Evolutionary conservation across 2,329 filamentous ascomycete genomes (phyloP), one percentile per base, ranked within the genome.

Genomic region (Albophoma yamanashiensis): DNA sequence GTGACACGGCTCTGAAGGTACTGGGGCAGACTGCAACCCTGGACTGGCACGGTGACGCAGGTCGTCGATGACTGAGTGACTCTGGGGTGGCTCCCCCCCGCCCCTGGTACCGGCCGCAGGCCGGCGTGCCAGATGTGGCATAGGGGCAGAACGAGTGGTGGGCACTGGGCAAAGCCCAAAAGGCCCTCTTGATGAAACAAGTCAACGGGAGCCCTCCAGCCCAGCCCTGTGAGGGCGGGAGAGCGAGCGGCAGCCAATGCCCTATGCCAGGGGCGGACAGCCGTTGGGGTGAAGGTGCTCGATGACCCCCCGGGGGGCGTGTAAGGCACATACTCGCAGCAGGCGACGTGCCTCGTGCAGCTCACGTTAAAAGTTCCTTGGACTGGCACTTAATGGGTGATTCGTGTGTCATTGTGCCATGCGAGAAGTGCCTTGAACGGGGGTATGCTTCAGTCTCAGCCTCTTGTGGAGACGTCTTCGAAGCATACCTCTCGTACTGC

Each of bases 11-110:
- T 43, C 38, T 58, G 15, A 9, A 31, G 55, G 25, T 36, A 42
- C 53, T 56, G 53, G 59, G 52, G 58, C 59, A 50, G 52, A 59
- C 56, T 55, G 55, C 40, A 47, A 9, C 27, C 50, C 27, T 45
- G 15, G 45, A 25, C 55, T 12, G 55, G 55, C 55, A 43, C 52
- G 55, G 56, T 53, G 50, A 36, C 50, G 47, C 31, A 53, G 50
- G 50, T 36, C 45, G 45, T 38, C 53, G 55, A 60, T n/a, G 59
- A 43, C n/a, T 8, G 45, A 59, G 15, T n/a, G 45, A 59, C 53
- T 42, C 31, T 38, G n/a, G 43, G 4, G 14, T 7, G 3, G 7
- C 27, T 42, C 27, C 42, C 55, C 27, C 42, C 36, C 36, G 36
- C 36, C 57, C 56, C 57, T 56, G 52, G 39, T 45, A 25, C 52